Percentiles rank a stretch among this genome's conserved stretches.
Evolutionary conservation across 2,329 filamentous ascomycete species (phyloP).

Genomic region (Exophiala bonariae): DNA sequence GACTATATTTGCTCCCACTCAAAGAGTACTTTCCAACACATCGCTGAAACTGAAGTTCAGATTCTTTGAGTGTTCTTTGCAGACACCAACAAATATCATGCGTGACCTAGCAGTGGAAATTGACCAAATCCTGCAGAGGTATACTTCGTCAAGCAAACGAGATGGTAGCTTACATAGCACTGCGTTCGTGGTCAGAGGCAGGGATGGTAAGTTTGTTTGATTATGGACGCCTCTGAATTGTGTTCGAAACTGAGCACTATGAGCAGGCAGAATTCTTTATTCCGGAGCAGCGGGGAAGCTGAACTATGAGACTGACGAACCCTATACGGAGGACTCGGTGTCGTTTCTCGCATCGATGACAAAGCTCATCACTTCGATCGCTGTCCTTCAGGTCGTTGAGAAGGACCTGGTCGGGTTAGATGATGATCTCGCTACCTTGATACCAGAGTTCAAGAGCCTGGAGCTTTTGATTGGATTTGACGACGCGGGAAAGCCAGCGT

Average conservation of each 20-base stretch:
- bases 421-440: slow-evolving; percentile 48
- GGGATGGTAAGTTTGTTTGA: not conserved
- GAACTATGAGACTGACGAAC: slow-evolving; percentile 26
- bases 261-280: not conserved
- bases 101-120: not conserved
- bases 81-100: too few relatives aligned
- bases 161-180: not conserved
- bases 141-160: not conserved
- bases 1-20: too few relatives aligned
- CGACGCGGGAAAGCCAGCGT: slow-evolving; percentile 36
- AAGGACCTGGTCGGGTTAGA: slow-evolving; percentile 3
- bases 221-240: too few relatives aligned
- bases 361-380: slow-evolving; percentile 53
- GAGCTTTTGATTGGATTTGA: slow-evolving; percentile 49
- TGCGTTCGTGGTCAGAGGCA: slow-evolving; percentile 1
- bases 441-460: slow-evolving; percentile 43
- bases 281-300: not conserved
- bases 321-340: slow-evolving; percentile 38
- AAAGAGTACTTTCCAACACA: too few relatives aligned
- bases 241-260: too few relatives aligned
- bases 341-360: slow-evolving; percentile 38
- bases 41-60: too few relatives aligned
- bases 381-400: slow-evolving; percentile 52
- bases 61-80: too few relatives aligned
- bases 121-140: not conserved